Percentiles rank a stretch among this genome's conserved stretches.
Conservation (phyloP, 306 rosid genomes). For the Prosopis cineraria region DNA sequence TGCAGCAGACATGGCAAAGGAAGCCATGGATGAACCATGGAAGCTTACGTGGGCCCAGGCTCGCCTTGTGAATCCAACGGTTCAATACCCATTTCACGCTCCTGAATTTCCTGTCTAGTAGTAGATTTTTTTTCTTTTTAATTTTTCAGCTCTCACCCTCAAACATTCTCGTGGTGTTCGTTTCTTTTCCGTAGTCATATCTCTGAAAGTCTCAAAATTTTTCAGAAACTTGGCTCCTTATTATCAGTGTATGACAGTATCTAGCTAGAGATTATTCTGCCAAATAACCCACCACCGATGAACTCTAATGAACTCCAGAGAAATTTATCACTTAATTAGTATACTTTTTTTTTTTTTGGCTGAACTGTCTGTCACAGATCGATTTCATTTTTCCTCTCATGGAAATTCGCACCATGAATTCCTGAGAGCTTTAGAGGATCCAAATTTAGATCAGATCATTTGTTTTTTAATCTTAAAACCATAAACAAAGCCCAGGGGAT, state of each 20-base stretch:
- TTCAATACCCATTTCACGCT: constrained; percentile 44
- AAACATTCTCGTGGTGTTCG: no score
- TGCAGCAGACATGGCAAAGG: constrained; percentile 36
- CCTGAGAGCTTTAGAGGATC: neutral
- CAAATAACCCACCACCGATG: neutral
- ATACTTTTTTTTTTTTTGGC: no score
- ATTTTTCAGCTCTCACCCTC: no score
- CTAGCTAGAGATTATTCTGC: neutral
- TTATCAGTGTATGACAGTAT: neutral
- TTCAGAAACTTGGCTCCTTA: neutral
- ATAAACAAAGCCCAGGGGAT: neutral
- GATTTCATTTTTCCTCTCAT: no score
- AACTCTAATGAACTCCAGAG: neutral
- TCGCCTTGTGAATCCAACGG: constrained; percentile 57
- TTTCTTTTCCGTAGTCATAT: neutral
- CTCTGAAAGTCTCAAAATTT: neutral
- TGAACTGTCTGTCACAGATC: neutral
- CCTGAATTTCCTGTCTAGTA: constrained; percentile 2
- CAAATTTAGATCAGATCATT: neutral
- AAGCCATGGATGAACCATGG: constrained; percentile 71
- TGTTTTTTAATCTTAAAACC: neutral
- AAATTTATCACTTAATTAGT: neutral
- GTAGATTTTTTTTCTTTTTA: neutral
- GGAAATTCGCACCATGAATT: neutral
- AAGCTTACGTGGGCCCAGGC: constrained; percentile 58